Evolutionary conservation across 441 rosid species (phyloP), one percentile per base, ranked within the genome.

Genomic region (Erysimum pusillum): DNA sequence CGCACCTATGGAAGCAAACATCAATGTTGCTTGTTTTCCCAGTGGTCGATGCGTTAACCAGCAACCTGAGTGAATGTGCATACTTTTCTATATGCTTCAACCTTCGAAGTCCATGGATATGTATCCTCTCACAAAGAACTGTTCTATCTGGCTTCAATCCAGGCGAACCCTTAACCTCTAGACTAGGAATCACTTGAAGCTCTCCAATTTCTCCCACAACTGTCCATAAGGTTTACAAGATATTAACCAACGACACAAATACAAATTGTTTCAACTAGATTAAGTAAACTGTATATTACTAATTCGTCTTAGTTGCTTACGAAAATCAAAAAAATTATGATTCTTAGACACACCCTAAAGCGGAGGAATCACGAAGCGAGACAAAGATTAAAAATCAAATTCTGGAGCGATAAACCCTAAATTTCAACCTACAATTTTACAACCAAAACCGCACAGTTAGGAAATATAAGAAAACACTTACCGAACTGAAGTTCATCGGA

Each of bases 1-100:
- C 88, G 79, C 68, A 92, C 99, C 93, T 79, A 62, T 95, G 98
- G 82, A 95, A 91, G 81, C 99, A 95, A 74, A 90, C 85, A 61
- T 89, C 98, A 10, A 89, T 61, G 15, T 12, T 72, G 54, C 70
- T 85, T 8, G 85, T 75, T 41, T 82, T 64, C 64, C 79, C 83
- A 38, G 58, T 57, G 53, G 75, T 78, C 36, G 90, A 82, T 53
- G 76, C 63, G 28, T 83, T 85, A 80, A 91, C 82, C 54, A 79
- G 79, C 81, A 92, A 78, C 83, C 83, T 94, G n/a, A 79, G 69
- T 6, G 97, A 86, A 76, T 94, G 86, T 14, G 94, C 90, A 77
- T 83, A 84, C 81, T 89, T 95, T 15, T 78, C 83, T 64, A 92
- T 67, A 77, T 92, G 80, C 36, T 69, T 81, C 41, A 81, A 69